A percentile compares a stretch with the other conserved stretches of the same genome.
These are phyloP conservation scores for Acanthochlamys bracteata DNA, from an alignment of 106 monocot genomes.

Conservation along the genomic window DNA sequence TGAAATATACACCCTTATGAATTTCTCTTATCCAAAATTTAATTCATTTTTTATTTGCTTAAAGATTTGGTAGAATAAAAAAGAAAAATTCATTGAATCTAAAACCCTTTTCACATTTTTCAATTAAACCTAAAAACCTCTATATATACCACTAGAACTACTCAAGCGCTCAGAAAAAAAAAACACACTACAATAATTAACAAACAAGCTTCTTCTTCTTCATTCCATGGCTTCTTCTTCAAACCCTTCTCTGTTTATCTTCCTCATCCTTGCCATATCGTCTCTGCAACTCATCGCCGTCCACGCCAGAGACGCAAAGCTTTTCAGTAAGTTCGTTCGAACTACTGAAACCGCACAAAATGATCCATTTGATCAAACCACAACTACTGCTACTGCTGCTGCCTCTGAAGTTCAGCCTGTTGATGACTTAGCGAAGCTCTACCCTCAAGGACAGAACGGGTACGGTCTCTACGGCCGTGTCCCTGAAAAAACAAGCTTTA, in stretches of 20 bases:
- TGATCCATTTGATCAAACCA: not conserved
- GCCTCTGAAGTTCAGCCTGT: not conserved
- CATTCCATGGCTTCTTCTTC: not conserved
- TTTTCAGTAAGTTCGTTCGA: constrained; percentile 38
- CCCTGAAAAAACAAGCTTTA: no score
- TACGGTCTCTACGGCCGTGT: constrained; percentile 50
- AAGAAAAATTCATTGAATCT: no score
- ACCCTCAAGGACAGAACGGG: constrained; percentile 18
- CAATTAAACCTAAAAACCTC: no score
- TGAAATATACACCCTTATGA: no score
- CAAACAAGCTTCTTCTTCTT: not conserved
- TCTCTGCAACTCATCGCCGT: constrained; percentile 2
- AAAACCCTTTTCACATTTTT: not conserved
- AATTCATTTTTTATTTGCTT: no score
- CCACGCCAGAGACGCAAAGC: constrained; percentile 22
- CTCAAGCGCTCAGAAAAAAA: no score
- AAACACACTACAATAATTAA: no score
- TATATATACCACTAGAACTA: no score
- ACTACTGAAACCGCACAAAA: not conserved
- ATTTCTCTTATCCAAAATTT: no score
- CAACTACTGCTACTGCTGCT: not conserved
- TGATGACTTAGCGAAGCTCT: not conserved
- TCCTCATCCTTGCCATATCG: constrained; percentile 11
- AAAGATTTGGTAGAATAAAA: no score
- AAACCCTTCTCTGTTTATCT: constrained; percentile 4